Evolutionary conservation across 202 grass and related monocot genomes (phyloP).

Genomic region (Eragrostis tef): DNA sequence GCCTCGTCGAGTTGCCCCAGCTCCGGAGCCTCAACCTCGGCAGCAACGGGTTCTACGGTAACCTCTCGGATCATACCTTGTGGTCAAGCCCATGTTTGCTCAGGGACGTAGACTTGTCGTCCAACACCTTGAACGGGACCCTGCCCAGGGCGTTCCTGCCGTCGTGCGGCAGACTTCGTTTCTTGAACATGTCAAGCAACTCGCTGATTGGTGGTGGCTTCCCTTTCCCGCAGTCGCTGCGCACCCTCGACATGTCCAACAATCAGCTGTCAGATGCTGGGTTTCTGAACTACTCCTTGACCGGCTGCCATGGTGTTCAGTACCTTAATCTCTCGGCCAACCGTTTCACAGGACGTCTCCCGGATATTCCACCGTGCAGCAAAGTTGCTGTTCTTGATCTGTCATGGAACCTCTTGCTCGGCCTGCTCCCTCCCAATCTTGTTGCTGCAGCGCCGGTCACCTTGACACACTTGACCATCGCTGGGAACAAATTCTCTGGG

Average conservation of each 20-base stretch:
- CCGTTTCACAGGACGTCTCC: conserved; percentile 50
- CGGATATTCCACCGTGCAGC: conserved; percentile 42
- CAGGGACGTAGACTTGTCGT: neutral
- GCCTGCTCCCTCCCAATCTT: conserved; percentile 42
- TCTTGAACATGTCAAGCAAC: conserved; percentile 65
- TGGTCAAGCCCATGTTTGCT: neutral
- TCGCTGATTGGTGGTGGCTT: conserved; percentile 48
- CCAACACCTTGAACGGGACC: conserved; percentile 50
- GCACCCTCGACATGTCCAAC: conserved; percentile 54
- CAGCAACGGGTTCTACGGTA: neutral
- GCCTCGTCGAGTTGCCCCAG: conserved; percentile 42
- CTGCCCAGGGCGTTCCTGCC: conserved; percentile 40
- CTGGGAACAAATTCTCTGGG: conserved; percentile 61
- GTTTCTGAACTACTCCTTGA: conserved; percentile 60
- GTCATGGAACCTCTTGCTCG: conserved; percentile 55
- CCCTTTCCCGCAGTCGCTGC: conserved; percentile 51
- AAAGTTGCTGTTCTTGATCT: conserved; percentile 56
- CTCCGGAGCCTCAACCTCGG: conserved; percentile 42
- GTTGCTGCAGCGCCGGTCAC: conserved; percentile 35
- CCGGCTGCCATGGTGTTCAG: conserved; percentile 48
- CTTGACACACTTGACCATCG: conserved; percentile 48
- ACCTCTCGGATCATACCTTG: neutral
- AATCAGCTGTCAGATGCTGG: conserved; percentile 53
- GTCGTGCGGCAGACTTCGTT: conserved; percentile 45
- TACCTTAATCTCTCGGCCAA: conserved; percentile 69